Evolutionary conservation across 2,329 filamentous ascomycete genomes (phyloP), one percentile per base, ranked within the genome.

Genomic region (Pseudogymnoascus sp.): DNA sequence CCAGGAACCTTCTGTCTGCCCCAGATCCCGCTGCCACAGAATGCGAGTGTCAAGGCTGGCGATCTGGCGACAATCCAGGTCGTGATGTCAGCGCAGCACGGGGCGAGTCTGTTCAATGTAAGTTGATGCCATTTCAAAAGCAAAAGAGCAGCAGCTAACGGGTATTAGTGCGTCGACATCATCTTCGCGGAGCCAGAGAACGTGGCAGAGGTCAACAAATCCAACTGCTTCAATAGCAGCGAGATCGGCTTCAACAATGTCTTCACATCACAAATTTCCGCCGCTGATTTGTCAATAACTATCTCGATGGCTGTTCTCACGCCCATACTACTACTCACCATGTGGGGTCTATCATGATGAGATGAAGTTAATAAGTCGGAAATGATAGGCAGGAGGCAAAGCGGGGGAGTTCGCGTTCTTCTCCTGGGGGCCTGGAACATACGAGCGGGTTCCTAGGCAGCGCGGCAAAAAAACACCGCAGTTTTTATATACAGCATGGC

Each of bases 21-120:
- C 0, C 92, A 97, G 73, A 87, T 97, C 0, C 89, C 92, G 1
- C 77, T 97, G 39, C 94, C 94, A 0, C 79, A 78, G 5, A 88
- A 89, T 68, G 77, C 86, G 47, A 84, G 76, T 1, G 87, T 91
- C 54, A 86, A 89, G 57, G 77, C 86, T 0, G 94, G 94, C n/a
- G 89, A 96, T 76, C 86, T 89, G 71, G 92, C 91, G 22, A 96
- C 92, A 0, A 94, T 97, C 62, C 92, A 97, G 72, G 75, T 96
- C 2, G 86, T 97, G 25, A 90, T 96, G 78, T 76, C 85, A 6
- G 92, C 92, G 12, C 78, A 90, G 63, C 92, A 96, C 70, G 92
- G 92, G 2, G 92, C 90, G 1, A 81, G 89, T 4, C 74, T 97
- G 38, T 96, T 66, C 63, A 74, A 71, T 30, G 72, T 74, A 65